phyloP scores from a whole-genome alignment of 2,329 filamentous ascomycete species.

The Sporothrix luriei region DNA sequence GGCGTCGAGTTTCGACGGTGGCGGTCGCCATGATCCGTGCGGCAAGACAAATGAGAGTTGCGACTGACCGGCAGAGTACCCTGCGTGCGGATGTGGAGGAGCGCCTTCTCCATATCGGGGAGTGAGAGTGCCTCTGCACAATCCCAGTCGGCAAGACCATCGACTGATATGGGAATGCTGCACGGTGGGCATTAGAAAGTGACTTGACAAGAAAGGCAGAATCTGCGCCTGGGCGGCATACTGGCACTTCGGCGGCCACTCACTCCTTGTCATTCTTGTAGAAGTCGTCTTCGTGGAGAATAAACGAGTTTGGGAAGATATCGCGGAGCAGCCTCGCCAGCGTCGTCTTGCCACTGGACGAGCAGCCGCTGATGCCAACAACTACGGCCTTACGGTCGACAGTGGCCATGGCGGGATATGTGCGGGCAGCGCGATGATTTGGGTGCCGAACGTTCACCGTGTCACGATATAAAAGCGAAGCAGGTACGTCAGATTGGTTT shows the following conservation, averaged over 20 bases:
- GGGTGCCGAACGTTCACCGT: neutral
- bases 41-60: slow-evolving; percentile 36
- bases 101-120: slow-evolving; percentile 64
- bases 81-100: slow-evolving; percentile 69
- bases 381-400: slow-evolving; percentile 58
- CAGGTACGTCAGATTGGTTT: slow-evolving; percentile 22
- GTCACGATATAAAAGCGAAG: slow-evolving; percentile 18
- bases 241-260: slow-evolving; percentile 38
- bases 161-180: slow-evolving; percentile 56
- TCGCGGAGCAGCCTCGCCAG: slow-evolving; percentile 80
- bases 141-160: slow-evolving; percentile 85
- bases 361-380: slow-evolving; percentile 83
- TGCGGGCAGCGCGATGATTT: too few species aligned
- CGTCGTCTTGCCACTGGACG: slow-evolving; percentile 93
- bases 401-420: slow-evolving; percentile 34
- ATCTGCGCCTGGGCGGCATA: neutral
- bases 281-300: slow-evolving; percentile 96
- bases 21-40: slow-evolving; percentile 40
- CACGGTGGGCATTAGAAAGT: neutral
- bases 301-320: slow-evolving; percentile 75
- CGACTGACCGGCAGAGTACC: slow-evolving; percentile 65
- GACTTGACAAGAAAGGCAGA: neutral
- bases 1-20: neutral
- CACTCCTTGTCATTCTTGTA: slow-evolving; percentile 78
- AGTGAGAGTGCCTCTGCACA: slow-evolving; percentile 79